These are phyloP conservation scores for Avicennia marina DNA, from an alignment of 257 asterid genomes.

Conservation along the genomic window DNA sequence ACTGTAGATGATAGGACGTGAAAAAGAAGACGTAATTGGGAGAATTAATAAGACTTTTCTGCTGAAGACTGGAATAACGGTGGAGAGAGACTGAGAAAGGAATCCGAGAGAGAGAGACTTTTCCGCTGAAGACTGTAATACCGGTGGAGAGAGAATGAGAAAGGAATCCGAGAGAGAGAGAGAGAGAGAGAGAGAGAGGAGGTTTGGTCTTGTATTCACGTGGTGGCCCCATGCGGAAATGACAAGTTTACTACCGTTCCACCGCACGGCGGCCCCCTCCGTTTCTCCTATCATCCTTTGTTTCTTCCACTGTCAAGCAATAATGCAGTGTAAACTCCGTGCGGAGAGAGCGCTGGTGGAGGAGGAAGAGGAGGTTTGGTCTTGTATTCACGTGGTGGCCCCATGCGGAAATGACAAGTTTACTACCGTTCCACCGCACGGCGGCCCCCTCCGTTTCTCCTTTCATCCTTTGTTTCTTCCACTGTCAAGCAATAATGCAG, in stretches of 20 bases:
- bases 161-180: no score
- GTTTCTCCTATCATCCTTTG: background rate
- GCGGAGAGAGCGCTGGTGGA: conserved; percentile 5
- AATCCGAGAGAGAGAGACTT: no score
- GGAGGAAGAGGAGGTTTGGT: background rate
- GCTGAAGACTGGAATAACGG: no score
- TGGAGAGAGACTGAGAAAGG: no score
- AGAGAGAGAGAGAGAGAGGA: background rate
- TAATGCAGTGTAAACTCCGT: background rate
- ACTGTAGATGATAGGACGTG: conserved; percentile 29
- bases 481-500: background rate
- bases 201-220: conserved; percentile 17
- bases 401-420: conserved; percentile 17
- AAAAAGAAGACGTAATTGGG: conserved; percentile 19
- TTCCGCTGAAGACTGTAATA: no score
- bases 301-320: background rate
- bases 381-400: conserved; percentile 32
- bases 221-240: conserved; percentile 28
- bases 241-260: conserved; percentile 29
- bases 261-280: conserved; percentile 20
- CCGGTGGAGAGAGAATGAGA: background rate
- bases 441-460: conserved; percentile 18
- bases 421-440: conserved; percentile 25
- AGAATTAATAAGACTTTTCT: conserved; percentile 15
- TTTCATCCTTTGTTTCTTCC: background rate